Conservation (phyloP, 179 eudicot genomes). For the Gypsophila paniculata region DNA sequence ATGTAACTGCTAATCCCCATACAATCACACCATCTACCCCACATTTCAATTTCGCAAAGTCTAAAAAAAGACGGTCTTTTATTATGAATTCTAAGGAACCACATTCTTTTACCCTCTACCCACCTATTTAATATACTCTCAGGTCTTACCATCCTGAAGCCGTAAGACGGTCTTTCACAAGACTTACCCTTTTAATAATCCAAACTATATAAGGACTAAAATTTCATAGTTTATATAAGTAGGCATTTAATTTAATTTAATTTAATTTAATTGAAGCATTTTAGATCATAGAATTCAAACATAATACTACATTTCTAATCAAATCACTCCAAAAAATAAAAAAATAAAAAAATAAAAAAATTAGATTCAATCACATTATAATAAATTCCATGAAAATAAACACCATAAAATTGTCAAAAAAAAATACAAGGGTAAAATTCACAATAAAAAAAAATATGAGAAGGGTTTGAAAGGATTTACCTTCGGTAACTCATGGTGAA, state of each 20-base stretch:
- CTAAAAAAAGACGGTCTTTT: not conserved
- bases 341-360: not conserved
- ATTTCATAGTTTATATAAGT: too few species aligned
- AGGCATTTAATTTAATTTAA: too few species aligned
- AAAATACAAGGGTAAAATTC: not conserved
- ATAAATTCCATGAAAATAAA: not conserved
- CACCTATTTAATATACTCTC: too few species aligned
- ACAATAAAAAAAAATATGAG: conserved; percentile 4
- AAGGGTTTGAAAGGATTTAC: conserved; percentile 10
- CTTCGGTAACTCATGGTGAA: conserved; percentile 29
- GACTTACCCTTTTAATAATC: too few species aligned
- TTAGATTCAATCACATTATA: conserved; percentile 2
- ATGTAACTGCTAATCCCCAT: too few species aligned
- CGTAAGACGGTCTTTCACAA: too few species aligned
- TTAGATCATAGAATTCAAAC: not conserved
- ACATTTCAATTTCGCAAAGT: not conserved
- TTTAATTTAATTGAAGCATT: not conserved
- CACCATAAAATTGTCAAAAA: not conserved
- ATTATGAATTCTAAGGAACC: too few species aligned
- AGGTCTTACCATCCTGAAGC: too few species aligned
- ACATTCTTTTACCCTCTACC: not conserved
- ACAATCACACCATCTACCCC: not conserved
- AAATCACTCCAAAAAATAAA: not conserved
- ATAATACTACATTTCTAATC: not conserved
- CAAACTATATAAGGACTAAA: too few species aligned